Evolutionary conservation across 208 protist genomes (phyloP).

Genomic region (Vickermania spadyakhi): DNA sequence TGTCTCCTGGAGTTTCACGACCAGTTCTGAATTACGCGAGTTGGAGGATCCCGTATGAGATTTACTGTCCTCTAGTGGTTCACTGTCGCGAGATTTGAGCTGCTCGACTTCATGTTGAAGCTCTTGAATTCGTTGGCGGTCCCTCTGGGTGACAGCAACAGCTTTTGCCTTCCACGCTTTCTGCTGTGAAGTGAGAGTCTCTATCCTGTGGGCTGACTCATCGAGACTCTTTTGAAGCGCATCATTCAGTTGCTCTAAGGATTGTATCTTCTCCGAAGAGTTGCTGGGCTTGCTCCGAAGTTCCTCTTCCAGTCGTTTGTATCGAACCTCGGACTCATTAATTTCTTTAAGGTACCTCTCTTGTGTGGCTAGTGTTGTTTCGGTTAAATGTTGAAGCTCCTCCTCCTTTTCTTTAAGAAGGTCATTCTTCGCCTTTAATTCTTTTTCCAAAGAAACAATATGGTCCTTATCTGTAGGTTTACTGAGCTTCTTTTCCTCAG

Average conservation of each 20-base stretch:
- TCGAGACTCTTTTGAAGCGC: not conserved
- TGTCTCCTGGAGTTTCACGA: not conserved
- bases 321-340: not conserved
- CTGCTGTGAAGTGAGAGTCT: not conserved
- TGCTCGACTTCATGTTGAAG: slow-evolving; percentile 1
- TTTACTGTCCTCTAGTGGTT: too few species aligned
- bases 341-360: not conserved
- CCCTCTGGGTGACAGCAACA: not conserved
- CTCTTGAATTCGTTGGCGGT: not conserved
- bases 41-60: not conserved
- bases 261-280: not conserved
- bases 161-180: slow-evolving; percentile 2
- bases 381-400: not conserved
- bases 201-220: not conserved
- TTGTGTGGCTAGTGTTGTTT: not conserved
- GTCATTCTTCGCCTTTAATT: not conserved
- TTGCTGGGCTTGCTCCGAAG: not conserved
- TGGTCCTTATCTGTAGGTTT: not conserved
- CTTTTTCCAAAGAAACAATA: not conserved
- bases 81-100: too few species aligned
- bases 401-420: not conserved
- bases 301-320: not conserved
- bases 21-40: not conserved
- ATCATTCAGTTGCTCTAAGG: not conserved
- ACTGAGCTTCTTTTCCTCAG: too few species aligned